phyloP scores from a whole-genome alignment of 1,139 yeast species.

The Debaryomyces subglobosus region DNA sequence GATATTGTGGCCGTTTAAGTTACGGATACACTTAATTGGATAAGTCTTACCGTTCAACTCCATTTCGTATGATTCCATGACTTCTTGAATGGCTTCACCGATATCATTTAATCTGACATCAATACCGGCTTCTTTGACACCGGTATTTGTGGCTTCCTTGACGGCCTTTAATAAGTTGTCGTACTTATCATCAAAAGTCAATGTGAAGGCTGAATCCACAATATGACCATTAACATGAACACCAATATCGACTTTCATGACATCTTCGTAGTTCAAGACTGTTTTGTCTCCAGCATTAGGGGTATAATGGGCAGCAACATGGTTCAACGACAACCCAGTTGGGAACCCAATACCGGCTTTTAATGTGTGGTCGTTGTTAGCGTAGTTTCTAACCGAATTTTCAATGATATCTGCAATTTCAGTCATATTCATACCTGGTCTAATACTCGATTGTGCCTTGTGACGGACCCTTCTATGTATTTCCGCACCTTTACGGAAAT shows the following conservation, averaged over 20 bases:
- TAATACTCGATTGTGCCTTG: slow-evolving; percentile 70
- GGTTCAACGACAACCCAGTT: slow-evolving; percentile 90
- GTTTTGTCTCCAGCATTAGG: slow-evolving; percentile 95
- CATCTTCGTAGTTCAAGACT: slow-evolving; percentile 80
- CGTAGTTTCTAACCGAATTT: slow-evolving; percentile 74
- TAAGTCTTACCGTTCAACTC: slow-evolving; percentile 84
- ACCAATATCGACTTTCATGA: slow-evolving; percentile 96
- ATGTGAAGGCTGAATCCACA: slow-evolving; percentile 93
- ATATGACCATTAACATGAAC: slow-evolving; percentile 97
- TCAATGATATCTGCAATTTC: slow-evolving; percentile 92
- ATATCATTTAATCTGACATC: slow-evolving; percentile 94
- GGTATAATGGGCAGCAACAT: slow-evolving; percentile 97
- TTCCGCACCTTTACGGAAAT: slow-evolving; percentile 94
- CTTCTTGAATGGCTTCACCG: slow-evolving; percentile 95
- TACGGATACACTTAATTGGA: slow-evolving; percentile 87
- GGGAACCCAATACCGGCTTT: slow-evolving; percentile 95
- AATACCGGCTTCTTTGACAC: slow-evolving; percentile 89
- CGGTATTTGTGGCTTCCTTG: slow-evolving; percentile 90
- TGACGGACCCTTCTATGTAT: slow-evolving; percentile 89
- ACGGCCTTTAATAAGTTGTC: slow-evolving; percentile 83
- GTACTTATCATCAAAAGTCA: slow-evolving; percentile 83
- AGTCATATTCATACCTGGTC: slow-evolving; percentile 91
- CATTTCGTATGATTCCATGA: slow-evolving; percentile 94
- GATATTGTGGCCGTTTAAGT: slow-evolving; percentile 93
- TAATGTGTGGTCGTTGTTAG: slow-evolving; percentile 65